Conservation (phyloP, 352 stramenopile species). For the Phytophthora melonis region DNA sequence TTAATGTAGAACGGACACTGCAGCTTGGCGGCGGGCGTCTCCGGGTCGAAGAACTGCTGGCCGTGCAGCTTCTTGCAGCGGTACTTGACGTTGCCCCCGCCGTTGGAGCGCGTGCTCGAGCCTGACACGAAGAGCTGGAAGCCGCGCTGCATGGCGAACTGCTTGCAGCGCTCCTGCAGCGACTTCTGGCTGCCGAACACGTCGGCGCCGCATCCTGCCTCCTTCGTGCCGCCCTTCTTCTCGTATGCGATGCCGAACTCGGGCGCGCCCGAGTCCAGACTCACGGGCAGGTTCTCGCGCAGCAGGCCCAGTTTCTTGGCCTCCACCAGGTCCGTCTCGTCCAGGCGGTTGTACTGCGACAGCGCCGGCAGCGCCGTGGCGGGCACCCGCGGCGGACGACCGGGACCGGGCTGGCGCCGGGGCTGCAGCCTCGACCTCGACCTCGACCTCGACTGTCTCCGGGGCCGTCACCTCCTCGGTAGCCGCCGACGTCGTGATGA, state of each 20-base stretch:
- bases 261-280: slow-evolving; percentile 45
- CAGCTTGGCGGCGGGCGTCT: slow-evolving; percentile 53
- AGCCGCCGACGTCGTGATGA: too few relatives aligned
- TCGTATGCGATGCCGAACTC: slow-evolving; percentile 83
- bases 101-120: slow-evolving; percentile 73
- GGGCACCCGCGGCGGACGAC: slow-evolving; percentile 2
- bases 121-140: slow-evolving; percentile 78
- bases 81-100: slow-evolving; percentile 87
- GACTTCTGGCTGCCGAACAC: slow-evolving; percentile 70
- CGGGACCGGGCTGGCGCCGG: neutral
- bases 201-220: slow-evolving; percentile 58
- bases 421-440: too few relatives aligned
- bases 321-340: slow-evolving; percentile 63
- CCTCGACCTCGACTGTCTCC: too few relatives aligned
- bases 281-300: slow-evolving; percentile 54
- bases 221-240: slow-evolving; percentile 72
- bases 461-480: too few relatives aligned
- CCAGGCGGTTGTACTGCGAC: slow-evolving; percentile 67
- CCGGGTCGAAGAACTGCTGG: slow-evolving; percentile 79
- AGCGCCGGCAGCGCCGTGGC: slow-evolving; percentile 20
- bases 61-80: slow-evolving; percentile 83
- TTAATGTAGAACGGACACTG: slow-evolving; percentile 88
- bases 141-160: slow-evolving; percentile 77
- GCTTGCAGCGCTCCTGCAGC: slow-evolving; percentile 81
- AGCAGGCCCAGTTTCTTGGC: slow-evolving; percentile 61